Base-by-base conservation (phyloP, 805 yeast species). In the Jamesozyma hellenica region DNA sequence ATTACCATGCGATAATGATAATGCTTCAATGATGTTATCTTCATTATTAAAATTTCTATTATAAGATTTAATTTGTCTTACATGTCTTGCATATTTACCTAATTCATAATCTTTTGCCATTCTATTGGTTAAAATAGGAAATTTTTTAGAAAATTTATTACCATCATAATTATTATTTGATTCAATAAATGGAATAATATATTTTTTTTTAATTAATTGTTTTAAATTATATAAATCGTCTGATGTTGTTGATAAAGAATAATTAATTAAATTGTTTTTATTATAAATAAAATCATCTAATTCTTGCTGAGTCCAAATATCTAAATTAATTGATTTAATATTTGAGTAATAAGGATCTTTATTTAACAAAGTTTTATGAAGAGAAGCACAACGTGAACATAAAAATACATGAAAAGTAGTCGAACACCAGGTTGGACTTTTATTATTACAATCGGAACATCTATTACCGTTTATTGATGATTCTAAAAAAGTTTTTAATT, bases 301-400 rank as follows among this genome's bases (percentile, higher is more conserved):
- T 51, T 84, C 85, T 6, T 65, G 67, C 4, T 58, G 58, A 1
- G 68, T 49, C 94, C 95, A 85, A 5, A 65, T 60, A 49, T 85
- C 95, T 54, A 82, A 66, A 3, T 86, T 76, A 39, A 85, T 65
- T 1, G 90, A 79, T 51, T 82, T 82, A 4, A 83, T 86, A 38
- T 65, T 61, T 4, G 88, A 78, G 7, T 79, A 59, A 36, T 75
- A 75, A 11, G 46, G 51, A 25, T 56, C 60, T 1, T 68, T 51
- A 0, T 86, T 83, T 33, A 83, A 65, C 12, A 52, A 34, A 41
- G 72, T 72, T 44, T 83, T 67, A 60, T 85, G 95, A 21, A 78
- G 66, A 3, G 84, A 74, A 8, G 94, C 92, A 68, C 95, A 85
- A 47, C 92, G 66, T 13, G 92, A 90, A 65, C 95, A 85, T 13